A percentile compares a stretch with the other conserved stretches of the same genome.
Evolutionary conservation across 148 eudicot species (phyloP).

Genomic region (Hydrangea macrophylla): DNA sequence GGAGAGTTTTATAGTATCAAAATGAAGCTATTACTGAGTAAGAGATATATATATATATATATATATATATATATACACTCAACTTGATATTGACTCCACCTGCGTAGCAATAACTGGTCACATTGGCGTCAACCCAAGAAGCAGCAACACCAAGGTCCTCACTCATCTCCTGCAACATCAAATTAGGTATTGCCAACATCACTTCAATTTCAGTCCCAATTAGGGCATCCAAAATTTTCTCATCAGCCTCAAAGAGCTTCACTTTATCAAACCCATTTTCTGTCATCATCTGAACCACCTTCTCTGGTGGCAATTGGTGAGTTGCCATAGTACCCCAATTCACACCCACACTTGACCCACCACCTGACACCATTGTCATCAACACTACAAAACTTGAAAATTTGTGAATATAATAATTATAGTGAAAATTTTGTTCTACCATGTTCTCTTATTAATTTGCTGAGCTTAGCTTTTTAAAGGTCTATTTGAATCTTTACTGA

Average conservation of each 20-base stretch:
- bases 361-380: constrained; percentile 14
- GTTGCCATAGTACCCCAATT: constrained; percentile 96
- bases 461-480: too few species aligned
- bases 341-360: constrained; percentile 59
- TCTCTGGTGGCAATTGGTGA: constrained; percentile 58
- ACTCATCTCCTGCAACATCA: constrained; percentile 76
- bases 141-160: constrained; percentile 49
- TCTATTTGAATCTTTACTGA: constrained; percentile 19
- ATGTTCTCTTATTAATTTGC: constrained; percentile 6
- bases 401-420: neutral
- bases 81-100: constrained; percentile 92
- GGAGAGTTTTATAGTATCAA: too few species aligned
- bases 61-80: too few species aligned
- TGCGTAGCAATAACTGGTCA: constrained; percentile 55
- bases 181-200: constrained; percentile 85
- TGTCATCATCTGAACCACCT: constrained; percentile 74
- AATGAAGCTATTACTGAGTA: too few species aligned
- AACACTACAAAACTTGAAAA: constrained; percentile 13
- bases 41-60: too few species aligned
- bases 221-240: constrained; percentile 60
- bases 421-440: neutral
- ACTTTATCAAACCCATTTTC: constrained; percentile 80
- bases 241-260: constrained; percentile 88
- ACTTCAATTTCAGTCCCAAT: constrained; percentile 70
- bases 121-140: constrained; percentile 85